Evolutionary conservation across 2,329 filamentous ascomycete species (phyloP).

Genomic region (Thielaviopsis musarum): DNA sequence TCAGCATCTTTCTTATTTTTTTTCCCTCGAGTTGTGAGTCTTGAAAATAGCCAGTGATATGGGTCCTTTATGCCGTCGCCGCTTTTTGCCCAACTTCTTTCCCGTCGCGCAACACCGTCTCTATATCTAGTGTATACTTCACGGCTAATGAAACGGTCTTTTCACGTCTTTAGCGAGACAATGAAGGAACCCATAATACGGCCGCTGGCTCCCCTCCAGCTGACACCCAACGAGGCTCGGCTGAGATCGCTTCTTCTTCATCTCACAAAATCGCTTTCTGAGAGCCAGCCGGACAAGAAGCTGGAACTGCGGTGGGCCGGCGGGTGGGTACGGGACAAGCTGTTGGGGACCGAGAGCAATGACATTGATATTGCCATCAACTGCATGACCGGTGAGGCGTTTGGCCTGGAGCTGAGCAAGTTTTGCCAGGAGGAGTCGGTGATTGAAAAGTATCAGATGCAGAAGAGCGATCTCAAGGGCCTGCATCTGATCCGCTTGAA

Average conservation of each 20-base stretch:
- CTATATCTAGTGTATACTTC: background rate
- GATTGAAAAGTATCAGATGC: slow-evolving; percentile 41
- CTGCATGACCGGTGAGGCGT: slow-evolving; percentile 64
- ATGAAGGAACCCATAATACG: slow-evolving; percentile 1
- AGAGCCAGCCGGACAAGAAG: slow-evolving; percentile 22
- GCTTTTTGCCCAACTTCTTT: background rate
- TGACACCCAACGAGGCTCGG: slow-evolving; percentile 55
- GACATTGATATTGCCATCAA: slow-evolving; percentile 82
- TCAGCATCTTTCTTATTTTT: background rate
- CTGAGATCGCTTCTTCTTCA: slow-evolving; percentile 66
- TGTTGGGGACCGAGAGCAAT: slow-evolving; percentile 53
- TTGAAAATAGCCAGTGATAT: background rate
- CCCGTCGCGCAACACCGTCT: background rate
- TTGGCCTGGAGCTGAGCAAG: slow-evolving; percentile 50
- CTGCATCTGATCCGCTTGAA: slow-evolving; percentile 84
- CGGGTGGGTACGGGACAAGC: slow-evolving; percentile 76
- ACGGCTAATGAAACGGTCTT: slow-evolving; percentile 5
- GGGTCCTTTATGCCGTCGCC: background rate
- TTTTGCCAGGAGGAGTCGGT: slow-evolving; percentile 48
- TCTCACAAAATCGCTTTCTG: slow-evolving; percentile 43
- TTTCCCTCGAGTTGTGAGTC: background rate
- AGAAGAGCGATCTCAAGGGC: slow-evolving; percentile 45
- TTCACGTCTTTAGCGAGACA: background rate
- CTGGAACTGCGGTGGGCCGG: slow-evolving; percentile 62
- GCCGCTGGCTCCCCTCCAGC: slow-evolving; percentile 22